phyloP scores from a whole-genome alignment of 2,329 filamentous ascomycete species.

The Neophaeococcomyces mojaviensis region DNA sequence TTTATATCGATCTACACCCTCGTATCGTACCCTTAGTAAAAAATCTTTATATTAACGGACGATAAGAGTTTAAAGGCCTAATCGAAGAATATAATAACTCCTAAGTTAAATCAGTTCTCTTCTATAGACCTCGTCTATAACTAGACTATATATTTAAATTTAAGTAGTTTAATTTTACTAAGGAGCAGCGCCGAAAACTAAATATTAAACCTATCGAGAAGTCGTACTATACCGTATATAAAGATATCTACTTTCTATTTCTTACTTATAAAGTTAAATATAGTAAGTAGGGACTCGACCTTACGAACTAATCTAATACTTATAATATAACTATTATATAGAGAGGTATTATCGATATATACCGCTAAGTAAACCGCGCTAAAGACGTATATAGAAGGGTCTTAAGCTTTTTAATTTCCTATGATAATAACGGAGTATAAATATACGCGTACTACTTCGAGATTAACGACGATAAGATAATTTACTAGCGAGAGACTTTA shows the following conservation, averaged over 20 bases:
- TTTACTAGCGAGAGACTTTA: too few species aligned
- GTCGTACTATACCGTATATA: slow-evolving; percentile 8
- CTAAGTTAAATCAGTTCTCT: slow-evolving; percentile 26
- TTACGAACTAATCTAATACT: slow-evolving; percentile 25
- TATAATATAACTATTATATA: slow-evolving; percentile 29
- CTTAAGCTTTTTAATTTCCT: too few species aligned
- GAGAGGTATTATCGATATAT: slow-evolving; percentile 28
- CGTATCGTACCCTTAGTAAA: slow-evolving; percentile 2
- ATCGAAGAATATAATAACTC: slow-evolving; percentile 29
- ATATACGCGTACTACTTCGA: too few species aligned
- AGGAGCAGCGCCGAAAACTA: slow-evolving; percentile 37
- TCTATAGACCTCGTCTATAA: slow-evolving; percentile 26
- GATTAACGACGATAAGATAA: too few species aligned
- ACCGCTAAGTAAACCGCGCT: slow-evolving; percentile 22
- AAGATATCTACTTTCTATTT: slow-evolving; percentile 43
- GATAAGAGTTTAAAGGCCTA: slow-evolving; percentile 15
- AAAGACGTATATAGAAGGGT: slow-evolving; percentile 2
- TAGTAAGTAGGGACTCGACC: slow-evolving; percentile 28
- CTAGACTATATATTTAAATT: slow-evolving; percentile 30
- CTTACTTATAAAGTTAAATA: slow-evolving; percentile 44
- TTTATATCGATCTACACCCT: slow-evolving; percentile 7
- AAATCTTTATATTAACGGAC: not conserved
- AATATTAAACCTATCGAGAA: slow-evolving; percentile 4
- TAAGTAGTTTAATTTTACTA: slow-evolving; percentile 33
- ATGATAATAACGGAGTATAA: too few species aligned